Percentiles rank a stretch among this genome's conserved stretches.
Evolutionary conservation across 257 asterid genomes (phyloP).

Genomic region (Przewalskia tangutica): DNA sequence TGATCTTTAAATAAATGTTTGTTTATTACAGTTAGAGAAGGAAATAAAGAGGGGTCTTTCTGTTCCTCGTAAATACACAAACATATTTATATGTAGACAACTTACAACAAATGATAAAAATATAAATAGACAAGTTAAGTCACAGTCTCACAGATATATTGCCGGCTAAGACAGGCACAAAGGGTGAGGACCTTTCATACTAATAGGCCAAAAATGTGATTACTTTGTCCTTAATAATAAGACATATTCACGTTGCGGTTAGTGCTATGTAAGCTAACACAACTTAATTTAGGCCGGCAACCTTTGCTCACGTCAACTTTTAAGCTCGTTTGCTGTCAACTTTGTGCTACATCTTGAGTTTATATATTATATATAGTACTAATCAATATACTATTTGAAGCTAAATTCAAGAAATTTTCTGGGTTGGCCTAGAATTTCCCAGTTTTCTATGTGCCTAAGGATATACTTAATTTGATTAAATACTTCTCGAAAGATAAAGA

Average conservation of each 20-base stretch:
- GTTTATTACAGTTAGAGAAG: background rate
- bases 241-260: slow-evolving; percentile 25
- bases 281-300: slow-evolving; percentile 7
- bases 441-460: background rate
- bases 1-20: slow-evolving; percentile 1
- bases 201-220: slow-evolving; percentile 2
- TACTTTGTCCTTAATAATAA: slow-evolving; percentile 9
- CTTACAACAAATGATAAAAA: slow-evolving; percentile 19
- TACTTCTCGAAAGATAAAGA: background rate
- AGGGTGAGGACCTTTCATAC: background rate
- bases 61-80: slow-evolving; percentile 1
- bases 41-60: background rate
- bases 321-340: too few relatives aligned
- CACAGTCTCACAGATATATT: too few relatives aligned
- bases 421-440: background rate
- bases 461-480: background rate
- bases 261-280: slow-evolving; percentile 18
- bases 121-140: background rate
- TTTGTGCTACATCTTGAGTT: background rate
- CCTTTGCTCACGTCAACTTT: background rate
- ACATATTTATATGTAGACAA: background rate
- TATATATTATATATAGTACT: background rate
- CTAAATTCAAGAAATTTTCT: background rate
- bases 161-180: slow-evolving; percentile 33
- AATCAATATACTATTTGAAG: background rate